Percentiles rank a stretch among this genome's conserved stretches.
These are phyloP conservation scores for Camellia japonica DNA, from an alignment of 148 eudicot genomes.

Conservation along the genomic window DNA sequence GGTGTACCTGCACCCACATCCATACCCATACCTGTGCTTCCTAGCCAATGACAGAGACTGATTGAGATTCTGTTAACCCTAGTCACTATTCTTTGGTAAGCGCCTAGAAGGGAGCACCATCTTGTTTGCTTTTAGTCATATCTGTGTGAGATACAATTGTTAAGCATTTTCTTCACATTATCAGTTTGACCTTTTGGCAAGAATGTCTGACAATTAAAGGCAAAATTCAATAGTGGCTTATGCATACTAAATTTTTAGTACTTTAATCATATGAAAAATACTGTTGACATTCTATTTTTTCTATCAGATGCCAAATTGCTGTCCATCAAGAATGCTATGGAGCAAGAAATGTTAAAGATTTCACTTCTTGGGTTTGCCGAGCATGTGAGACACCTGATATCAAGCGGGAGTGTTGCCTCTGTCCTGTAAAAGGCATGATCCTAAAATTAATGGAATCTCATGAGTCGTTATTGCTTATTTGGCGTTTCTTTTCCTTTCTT, in stretches of 20 bases:
- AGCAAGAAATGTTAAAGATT: constrained; percentile 79
- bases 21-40: too few relatives aligned
- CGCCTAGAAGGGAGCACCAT: background rate
- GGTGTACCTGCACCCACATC: too few relatives aligned
- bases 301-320: constrained; percentile 92
- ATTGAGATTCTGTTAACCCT: background rate
- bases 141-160: constrained; percentile 3
- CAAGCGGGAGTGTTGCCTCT: constrained; percentile 93
- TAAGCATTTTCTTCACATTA: background rate
- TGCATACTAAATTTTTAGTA: background rate
- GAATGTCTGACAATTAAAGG: background rate
- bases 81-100: background rate
- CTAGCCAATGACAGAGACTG: background rate
- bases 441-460: constrained; percentile 9
- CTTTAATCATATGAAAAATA: background rate
- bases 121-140: background rate
- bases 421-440: constrained; percentile 90
- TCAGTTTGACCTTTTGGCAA: background rate
- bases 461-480: background rate
- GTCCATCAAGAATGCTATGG: constrained; percentile 99
- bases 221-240: background rate
- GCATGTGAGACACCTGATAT: constrained; percentile 90
- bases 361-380: constrained; percentile 98
- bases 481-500: background rate
- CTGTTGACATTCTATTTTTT: constrained; percentile 14